Conservation (phyloP, 768 basidiomycete genomes). For the Phaeotremella fagi region DNA sequence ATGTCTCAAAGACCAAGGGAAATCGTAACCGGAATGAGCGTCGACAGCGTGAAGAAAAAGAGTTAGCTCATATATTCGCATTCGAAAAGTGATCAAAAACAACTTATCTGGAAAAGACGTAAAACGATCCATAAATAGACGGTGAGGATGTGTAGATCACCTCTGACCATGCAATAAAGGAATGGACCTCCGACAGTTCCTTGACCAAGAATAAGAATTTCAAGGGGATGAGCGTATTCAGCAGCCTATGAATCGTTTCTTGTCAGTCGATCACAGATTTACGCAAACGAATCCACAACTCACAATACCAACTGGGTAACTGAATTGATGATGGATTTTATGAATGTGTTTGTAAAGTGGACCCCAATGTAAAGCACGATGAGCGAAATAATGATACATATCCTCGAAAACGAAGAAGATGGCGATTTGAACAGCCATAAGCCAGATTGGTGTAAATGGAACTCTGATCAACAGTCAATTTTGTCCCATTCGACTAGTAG, state of each 20-base stretch:
- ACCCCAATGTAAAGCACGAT: conserved; percentile 75
- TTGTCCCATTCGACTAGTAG: background rate
- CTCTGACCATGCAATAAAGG: conserved; percentile 69
- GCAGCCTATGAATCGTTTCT: conserved; percentile 51
- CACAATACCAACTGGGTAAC: conserved; percentile 89
- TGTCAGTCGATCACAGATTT: background rate
- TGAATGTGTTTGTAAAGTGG: conserved; percentile 83
- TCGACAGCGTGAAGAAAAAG: no score
- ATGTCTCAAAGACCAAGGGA: conserved; percentile 94
- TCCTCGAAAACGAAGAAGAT: conserved; percentile 96
- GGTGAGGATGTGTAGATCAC: conserved; percentile 81
- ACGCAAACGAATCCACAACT: conserved; percentile 11
- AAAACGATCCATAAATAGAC: conserved; percentile 92
- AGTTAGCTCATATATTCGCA: no score
- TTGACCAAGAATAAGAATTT: conserved; percentile 87
- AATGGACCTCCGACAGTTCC: conserved; percentile 87
- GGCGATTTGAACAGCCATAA: conserved; percentile 69
- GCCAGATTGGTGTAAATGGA: conserved; percentile 71
- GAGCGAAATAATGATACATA: conserved; percentile 91
- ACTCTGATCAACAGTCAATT: no score
- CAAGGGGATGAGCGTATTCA: conserved; percentile 95
- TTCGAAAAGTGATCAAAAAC: no score
- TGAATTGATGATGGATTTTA: conserved; percentile 96
- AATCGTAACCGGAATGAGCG: conserved; percentile 95
- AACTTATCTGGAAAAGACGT: conserved; percentile 91